These are phyloP conservation scores for Priceomyces carsonii DNA, from an alignment of 805 yeast genomes.

Conservation along the genomic window DNA sequence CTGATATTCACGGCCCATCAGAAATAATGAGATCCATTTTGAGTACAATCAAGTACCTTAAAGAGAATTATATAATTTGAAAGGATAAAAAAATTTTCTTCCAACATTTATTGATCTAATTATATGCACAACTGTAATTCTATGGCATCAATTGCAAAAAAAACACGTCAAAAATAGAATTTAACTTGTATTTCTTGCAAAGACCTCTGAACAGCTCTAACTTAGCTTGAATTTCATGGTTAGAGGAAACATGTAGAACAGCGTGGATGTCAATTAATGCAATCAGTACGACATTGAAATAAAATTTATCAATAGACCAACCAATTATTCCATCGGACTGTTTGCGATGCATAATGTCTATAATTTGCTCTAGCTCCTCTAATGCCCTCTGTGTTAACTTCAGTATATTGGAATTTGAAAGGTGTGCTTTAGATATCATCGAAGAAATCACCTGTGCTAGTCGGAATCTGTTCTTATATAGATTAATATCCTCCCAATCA, in stretches of 20 bases:
- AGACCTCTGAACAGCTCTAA: too few species aligned
- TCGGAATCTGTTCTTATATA: conserved; percentile 1
- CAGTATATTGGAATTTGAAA: too few species aligned
- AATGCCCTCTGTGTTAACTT: conserved; percentile 1
- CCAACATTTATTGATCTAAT: too few species aligned
- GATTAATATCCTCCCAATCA: conserved; percentile 5
- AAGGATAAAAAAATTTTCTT: too few species aligned
- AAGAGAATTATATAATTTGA: too few species aligned
- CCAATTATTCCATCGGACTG: conserved; percentile 15
- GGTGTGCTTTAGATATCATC: too few species aligned
- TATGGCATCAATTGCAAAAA: conserved; percentile 1
- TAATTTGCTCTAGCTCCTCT: conserved; percentile 2
- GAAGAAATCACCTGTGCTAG: background rate
- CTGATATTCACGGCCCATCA: too few species aligned
- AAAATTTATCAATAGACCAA: conserved; percentile 14
- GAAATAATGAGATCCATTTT: too few species aligned
- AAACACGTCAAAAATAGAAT: background rate
- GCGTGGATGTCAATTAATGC: background rate
- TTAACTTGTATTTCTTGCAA: too few species aligned
- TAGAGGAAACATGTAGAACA: background rate
- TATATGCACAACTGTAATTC: conserved; percentile 2
- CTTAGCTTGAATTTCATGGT: conserved; percentile 1
- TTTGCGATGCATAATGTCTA: conserved; percentile 2
- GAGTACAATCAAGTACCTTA: too few species aligned
- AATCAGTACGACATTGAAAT: conserved; percentile 8